Conservation (phyloP, 2,329 filamentous ascomycete genomes). For the Diplodia scrobiculata region DNA sequence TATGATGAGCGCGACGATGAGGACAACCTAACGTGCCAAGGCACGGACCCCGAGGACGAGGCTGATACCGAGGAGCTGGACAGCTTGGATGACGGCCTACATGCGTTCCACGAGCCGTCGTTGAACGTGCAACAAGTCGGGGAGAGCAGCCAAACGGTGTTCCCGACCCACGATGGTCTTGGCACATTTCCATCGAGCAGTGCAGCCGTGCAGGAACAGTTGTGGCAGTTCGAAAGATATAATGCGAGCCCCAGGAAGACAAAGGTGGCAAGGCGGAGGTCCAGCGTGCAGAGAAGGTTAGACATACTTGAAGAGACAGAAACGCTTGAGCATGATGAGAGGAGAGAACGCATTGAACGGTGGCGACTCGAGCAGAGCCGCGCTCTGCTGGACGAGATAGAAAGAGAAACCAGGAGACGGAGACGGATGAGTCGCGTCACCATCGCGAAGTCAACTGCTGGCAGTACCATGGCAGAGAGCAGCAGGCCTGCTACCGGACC, state of each 20-base stretch:
- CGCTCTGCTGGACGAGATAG: constrained; percentile 82
- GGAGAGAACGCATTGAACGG: constrained; percentile 79
- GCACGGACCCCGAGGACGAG: constrained; percentile 54
- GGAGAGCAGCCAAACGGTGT: constrained; percentile 65
- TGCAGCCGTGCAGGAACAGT: constrained; percentile 68
- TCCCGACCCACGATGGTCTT: constrained; percentile 91
- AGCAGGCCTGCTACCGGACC: constrained; percentile 13
- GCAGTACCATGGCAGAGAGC: constrained; percentile 11
- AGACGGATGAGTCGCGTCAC: constrained; percentile 65
- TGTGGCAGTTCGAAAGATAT: constrained; percentile 86
- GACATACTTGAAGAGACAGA: constrained; percentile 58
- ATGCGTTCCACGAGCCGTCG: constrained; percentile 72
- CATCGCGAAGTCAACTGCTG: constrained; percentile 36
- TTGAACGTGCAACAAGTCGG: constrained; percentile 46
- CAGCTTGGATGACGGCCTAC: constrained; percentile 87
- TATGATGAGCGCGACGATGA: constrained; percentile 55
- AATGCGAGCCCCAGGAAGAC: constrained; percentile 67
- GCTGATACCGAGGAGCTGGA: constrained; percentile 78
- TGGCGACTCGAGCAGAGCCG: constrained; percentile 92
- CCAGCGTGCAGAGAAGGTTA: constrained; percentile 60
- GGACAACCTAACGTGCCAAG: constrained; percentile 47
- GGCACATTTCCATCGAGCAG: constrained; percentile 75
- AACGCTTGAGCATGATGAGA: constrained; percentile 66
- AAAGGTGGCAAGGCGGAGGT: constrained; percentile 53
- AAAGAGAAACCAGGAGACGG: constrained; percentile 73